phyloP scores from a whole-genome alignment of 2,329 filamentous ascomycete species.

The Botrytis medusae region DNA sequence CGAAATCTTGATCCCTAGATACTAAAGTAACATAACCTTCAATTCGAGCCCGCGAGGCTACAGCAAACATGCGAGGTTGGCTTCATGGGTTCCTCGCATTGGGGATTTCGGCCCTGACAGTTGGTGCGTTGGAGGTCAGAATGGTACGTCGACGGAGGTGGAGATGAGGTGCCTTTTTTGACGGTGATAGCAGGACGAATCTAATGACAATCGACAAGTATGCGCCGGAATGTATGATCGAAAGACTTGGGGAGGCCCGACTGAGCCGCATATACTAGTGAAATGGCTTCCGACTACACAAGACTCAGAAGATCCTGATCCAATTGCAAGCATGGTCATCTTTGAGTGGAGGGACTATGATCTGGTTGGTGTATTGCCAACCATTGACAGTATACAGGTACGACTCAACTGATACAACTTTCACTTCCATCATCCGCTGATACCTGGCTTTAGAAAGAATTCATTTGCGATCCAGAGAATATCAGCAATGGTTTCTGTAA shows the following conservation, averaged over 20 bases:
- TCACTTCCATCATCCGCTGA: constrained; percentile 38
- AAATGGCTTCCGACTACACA: constrained; percentile 68
- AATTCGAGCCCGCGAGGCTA: constrained; percentile 32
- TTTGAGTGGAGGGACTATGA: constrained; percentile 91
- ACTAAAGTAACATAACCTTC: constrained; percentile 2
- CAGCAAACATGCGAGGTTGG: constrained; percentile 55
- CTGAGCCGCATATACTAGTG: constrained; percentile 85
- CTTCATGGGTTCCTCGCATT: constrained; percentile 51
- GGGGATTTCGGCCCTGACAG: constrained; percentile 55
- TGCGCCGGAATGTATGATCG: constrained; percentile 92
- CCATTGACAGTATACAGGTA: constrained; percentile 56
- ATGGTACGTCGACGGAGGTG: constrained; percentile 47
- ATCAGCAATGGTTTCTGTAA: constrained; percentile 73
- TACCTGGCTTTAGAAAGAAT: constrained; percentile 51
- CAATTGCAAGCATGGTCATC: constrained; percentile 78
- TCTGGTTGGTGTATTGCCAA: constrained; percentile 69
- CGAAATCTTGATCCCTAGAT: neutral
- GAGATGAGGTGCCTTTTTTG: constrained; percentile 23
- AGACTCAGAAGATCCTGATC: constrained; percentile 62
- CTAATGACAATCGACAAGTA: constrained; percentile 74
- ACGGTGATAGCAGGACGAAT: constrained; percentile 60
- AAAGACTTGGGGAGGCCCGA: constrained; percentile 80
- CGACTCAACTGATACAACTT: constrained; percentile 27
- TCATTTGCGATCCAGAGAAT: constrained; percentile 74
- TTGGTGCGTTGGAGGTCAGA: constrained; percentile 56